Percentiles rank a stretch among this genome's conserved stretches.
Evolutionary conservation across 2,329 filamentous ascomycete genomes (phyloP).

Genomic region (Diplodia scrobiculata): DNA sequence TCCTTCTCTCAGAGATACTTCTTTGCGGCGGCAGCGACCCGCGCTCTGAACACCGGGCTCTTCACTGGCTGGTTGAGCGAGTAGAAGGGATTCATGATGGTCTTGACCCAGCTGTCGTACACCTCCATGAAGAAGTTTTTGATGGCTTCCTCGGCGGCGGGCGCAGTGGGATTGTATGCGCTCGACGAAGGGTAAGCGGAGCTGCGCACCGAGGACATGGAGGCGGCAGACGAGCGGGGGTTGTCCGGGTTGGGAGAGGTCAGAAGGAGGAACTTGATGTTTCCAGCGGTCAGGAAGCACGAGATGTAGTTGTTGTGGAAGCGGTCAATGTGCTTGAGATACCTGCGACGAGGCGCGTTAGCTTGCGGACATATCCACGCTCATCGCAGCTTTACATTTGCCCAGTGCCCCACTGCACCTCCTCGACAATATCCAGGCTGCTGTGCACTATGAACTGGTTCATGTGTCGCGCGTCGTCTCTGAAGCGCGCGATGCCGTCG

Average conservation of each 20-base stretch:
- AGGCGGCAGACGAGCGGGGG: slow-evolving; percentile 29
- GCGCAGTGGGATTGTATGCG: slow-evolving; percentile 73
- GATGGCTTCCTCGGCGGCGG: slow-evolving; percentile 92
- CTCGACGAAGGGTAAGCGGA: slow-evolving; percentile 69
- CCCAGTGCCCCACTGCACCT: slow-evolving; percentile 87
- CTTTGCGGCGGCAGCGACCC: slow-evolving; percentile 83
- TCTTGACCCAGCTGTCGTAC: slow-evolving; percentile 96
- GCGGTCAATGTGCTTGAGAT: slow-evolving; percentile 93
- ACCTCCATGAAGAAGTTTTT: slow-evolving; percentile 93
- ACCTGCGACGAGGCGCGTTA: slow-evolving; percentile 58
- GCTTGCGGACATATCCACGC: not conserved
- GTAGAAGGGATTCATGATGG: slow-evolving; percentile 97
- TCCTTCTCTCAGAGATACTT: slow-evolving; percentile 73
- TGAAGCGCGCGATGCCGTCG: slow-evolving; percentile 87
- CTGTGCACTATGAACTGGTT: slow-evolving; percentile 98
- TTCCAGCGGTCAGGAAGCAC: slow-evolving; percentile 89
- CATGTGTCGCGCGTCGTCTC: slow-evolving; percentile 83
- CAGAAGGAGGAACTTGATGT: slow-evolving; percentile 90
- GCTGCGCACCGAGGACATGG: slow-evolving; percentile 40
- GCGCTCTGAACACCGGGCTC: slow-evolving; percentile 80
- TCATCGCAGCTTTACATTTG: slow-evolving; percentile 64
- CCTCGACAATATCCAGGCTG: slow-evolving; percentile 90
- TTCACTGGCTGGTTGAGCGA: slow-evolving; percentile 78
- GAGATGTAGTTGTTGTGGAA: slow-evolving; percentile 96
- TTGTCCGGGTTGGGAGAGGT: slow-evolving; percentile 66